Percentiles rank a stretch among this genome's conserved stretches.
Conservation (phyloP, 192 early-diverging fungal species). For the Entophlyctis luteolus region DNA sequence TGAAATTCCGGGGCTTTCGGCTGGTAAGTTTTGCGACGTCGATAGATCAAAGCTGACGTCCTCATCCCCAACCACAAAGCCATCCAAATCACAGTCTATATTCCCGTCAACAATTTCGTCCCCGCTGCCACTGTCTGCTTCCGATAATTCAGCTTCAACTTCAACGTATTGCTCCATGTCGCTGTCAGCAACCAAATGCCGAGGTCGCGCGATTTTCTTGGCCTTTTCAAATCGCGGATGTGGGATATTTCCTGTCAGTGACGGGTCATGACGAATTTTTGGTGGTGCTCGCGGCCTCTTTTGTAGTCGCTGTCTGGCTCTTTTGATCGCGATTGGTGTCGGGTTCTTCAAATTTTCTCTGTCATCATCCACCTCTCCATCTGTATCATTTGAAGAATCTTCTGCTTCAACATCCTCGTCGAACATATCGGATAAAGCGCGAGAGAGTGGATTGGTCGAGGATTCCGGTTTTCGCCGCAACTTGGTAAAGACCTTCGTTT, state of each 20-base stretch:
- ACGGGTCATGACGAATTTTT: background rate
- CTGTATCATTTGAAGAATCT: slow-evolving; percentile 2
- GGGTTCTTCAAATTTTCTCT: background rate
- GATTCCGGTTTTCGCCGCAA: background rate
- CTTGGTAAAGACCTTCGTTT: background rate
- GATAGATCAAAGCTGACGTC: background rate
- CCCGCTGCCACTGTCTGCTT: slow-evolving; percentile 7
- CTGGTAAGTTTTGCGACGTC: slow-evolving; percentile 1
- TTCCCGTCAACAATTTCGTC: slow-evolving; percentile 19
- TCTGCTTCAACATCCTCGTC: slow-evolving; percentile 9
- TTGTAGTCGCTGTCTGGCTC: slow-evolving; percentile 12
- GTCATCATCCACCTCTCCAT: slow-evolving; percentile 15
- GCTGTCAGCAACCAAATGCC: slow-evolving; percentile 6
- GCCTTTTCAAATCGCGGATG: background rate
- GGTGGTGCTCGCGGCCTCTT: slow-evolving; percentile 23
- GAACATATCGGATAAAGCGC: too few relatives aligned
- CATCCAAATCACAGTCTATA: slow-evolving; percentile 24
- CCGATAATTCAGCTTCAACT: slow-evolving; percentile 35
- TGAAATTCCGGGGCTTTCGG: slow-evolving; percentile 15
- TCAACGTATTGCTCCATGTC: slow-evolving; percentile 40
- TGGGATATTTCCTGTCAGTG: background rate
- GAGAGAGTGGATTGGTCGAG: too few relatives aligned
- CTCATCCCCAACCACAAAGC: slow-evolving; percentile 28
- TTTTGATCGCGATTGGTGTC: slow-evolving; percentile 17
- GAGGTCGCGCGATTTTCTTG: background rate